phyloP scores from a whole-genome alignment of 139 green algal genomes.

The Spirogloea muscicola region DNA sequence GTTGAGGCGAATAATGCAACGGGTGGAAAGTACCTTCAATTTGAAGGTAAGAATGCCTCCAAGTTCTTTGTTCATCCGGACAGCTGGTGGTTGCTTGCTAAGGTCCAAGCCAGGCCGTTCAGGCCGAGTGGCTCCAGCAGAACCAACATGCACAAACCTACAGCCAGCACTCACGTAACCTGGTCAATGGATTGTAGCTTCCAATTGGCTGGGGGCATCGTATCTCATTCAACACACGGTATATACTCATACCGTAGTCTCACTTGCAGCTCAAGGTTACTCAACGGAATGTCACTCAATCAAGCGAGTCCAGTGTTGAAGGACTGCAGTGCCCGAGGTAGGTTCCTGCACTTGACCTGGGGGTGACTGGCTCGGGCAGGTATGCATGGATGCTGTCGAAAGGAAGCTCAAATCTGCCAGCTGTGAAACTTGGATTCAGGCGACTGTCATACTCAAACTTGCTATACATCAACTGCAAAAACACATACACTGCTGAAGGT shows the following conservation, averaged over 20 bases:
- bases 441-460: constrained; percentile 94
- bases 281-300: too few species aligned
- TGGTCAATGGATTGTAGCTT: too few species aligned
- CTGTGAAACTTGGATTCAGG: constrained; percentile 81
- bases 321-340: too few species aligned
- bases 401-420: constrained; percentile 72
- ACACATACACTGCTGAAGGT: background rate
- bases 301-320: too few species aligned
- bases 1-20: too few species aligned
- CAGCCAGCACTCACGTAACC: background rate
- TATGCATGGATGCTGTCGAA: constrained; percentile 39
- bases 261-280: too few species aligned
- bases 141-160: constrained; percentile 64
- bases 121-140: constrained; percentile 74
- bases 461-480: constrained; percentile 76
- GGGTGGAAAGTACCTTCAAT: constrained; percentile 57
- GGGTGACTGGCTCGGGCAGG: constrained; percentile 23
- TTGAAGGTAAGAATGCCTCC: constrained; percentile 90
- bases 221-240: too few species aligned
- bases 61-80: constrained; percentile 82
- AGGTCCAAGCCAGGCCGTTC: constrained; percentile 70
- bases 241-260: too few species aligned
- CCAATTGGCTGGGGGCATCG: too few species aligned
- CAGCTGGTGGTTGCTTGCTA: constrained; percentile 74
- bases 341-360: constrained; percentile 21